These are phyloP conservation scores for Tetraselmis striata DNA, from an alignment of 139 green algal species.

Conservation along the genomic window DNA sequence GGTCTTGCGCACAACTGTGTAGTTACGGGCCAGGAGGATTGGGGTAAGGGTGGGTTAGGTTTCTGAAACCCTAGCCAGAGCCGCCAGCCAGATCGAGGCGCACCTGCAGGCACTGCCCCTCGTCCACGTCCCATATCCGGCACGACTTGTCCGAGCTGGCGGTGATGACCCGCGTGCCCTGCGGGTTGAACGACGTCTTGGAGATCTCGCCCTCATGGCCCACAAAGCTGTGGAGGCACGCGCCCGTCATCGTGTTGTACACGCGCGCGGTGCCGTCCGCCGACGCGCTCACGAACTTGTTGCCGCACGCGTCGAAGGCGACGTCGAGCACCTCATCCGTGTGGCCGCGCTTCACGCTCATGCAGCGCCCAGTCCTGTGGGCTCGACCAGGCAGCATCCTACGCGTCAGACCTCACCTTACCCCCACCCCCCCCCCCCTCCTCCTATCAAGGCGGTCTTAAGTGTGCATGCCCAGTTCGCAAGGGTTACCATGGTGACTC, in stretches of 20 bases:
- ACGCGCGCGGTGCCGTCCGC: slow-evolving; percentile 59
- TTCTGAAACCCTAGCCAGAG: not conserved
- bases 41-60: no score
- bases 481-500: no score
- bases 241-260: slow-evolving; percentile 46
- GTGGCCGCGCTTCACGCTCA: slow-evolving; percentile 57
- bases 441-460: not conserved
- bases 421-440: no score
- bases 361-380: slow-evolving; percentile 34
- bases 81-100: not conserved
- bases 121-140: slow-evolving; percentile 41
- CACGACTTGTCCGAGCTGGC: slow-evolving; percentile 55
- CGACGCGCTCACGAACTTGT: slow-evolving; percentile 47
- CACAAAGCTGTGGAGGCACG: slow-evolving; percentile 41
- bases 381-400: no score
- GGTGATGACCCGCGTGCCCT: slow-evolving; percentile 51
- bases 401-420: not conserved
- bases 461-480: no score
- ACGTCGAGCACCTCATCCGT: slow-evolving; percentile 73
- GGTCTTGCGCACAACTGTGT: no score
- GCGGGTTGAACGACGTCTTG: slow-evolving; percentile 69
- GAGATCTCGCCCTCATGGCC: slow-evolving; percentile 66
- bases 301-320: slow-evolving; percentile 51
- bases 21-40: no score
- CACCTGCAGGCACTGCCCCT: slow-evolving; percentile 43